These are phyloP conservation scores for Scheffersomyces segobiensis DNA, from an alignment of 1,139 yeast species.

Conservation along the genomic window DNA sequence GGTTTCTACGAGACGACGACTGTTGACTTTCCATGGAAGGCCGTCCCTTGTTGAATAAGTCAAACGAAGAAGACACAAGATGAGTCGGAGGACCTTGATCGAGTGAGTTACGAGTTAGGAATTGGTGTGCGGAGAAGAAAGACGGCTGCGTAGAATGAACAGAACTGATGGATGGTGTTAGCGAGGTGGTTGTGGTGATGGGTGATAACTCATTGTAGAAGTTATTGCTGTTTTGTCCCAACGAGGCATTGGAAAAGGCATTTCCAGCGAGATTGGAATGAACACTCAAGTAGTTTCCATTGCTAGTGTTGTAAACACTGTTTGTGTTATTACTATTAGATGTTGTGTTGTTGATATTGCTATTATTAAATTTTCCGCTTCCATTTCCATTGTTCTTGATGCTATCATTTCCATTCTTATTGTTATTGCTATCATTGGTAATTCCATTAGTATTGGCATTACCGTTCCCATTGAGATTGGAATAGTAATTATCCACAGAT, in stretches of 20 bases:
- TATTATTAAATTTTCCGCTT: neutral
- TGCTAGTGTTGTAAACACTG: neutral
- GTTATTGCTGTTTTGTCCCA: slow-evolving; percentile 7
- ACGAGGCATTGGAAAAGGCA: neutral
- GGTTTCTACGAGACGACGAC: slow-evolving; percentile 15
- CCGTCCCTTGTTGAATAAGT: slow-evolving; percentile 24
- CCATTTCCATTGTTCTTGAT: neutral
- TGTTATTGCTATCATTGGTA: neutral
- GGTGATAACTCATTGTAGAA: slow-evolving; percentile 38
- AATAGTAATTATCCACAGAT: neutral
- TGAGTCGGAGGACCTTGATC: slow-evolving; percentile 36
- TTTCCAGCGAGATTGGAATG: neutral
- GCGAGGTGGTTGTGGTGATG: slow-evolving; percentile 46
- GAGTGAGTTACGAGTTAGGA: slow-evolving; percentile 37
- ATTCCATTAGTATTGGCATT: slow-evolving; percentile 8
- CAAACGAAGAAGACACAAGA: slow-evolving; percentile 36
- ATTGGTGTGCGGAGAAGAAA: slow-evolving; percentile 48
- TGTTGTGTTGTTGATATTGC: neutral
- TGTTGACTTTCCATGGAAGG: slow-evolving; percentile 30
- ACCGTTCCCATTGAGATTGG: neutral
- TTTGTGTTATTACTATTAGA: slow-evolving; percentile 1
- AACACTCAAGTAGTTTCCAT: neutral
- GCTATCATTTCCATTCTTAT: neutral
- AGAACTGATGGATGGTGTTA: slow-evolving; percentile 44
- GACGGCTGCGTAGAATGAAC: slow-evolving; percentile 48